Conservation (phyloP, 371 early-diverging fungal genomes). For the Mucor irregularis region DNA sequence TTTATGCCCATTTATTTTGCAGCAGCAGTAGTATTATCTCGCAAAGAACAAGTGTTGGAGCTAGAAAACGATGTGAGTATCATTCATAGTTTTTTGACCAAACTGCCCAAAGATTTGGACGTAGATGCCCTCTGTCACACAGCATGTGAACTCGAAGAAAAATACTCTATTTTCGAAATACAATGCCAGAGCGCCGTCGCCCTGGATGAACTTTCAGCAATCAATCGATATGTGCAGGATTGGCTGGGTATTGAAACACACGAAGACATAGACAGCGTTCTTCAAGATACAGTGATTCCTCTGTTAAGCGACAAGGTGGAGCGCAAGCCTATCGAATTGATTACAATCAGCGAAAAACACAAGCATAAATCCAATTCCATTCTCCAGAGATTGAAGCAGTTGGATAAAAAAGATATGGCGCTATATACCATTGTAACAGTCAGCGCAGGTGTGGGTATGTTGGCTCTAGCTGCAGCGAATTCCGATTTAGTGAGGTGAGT, state of each 20-base stretch:
- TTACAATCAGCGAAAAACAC: not conserved
- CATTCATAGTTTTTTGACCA: conserved; percentile 59
- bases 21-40: conserved; percentile 64
- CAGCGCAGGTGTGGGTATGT: conserved; percentile 41
- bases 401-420: conserved; percentile 15
- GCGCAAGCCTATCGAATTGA: conserved; percentile 19
- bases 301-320: conserved; percentile 14
- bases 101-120: conserved; percentile 52
- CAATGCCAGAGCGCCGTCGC: conserved; percentile 43
- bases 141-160: conserved; percentile 41
- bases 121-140: conserved; percentile 37
- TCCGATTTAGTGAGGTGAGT: conserved; percentile 34
- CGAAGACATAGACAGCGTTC: not conserved
- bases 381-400: conserved; percentile 4
- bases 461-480: conserved; percentile 40
- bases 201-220: conserved; percentile 35
- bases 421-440: conserved; percentile 35
- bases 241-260: conserved; percentile 9
- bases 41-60: conserved; percentile 42
- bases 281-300: conserved; percentile 8
- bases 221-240: conserved; percentile 30
- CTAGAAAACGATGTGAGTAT: conserved; percentile 53
- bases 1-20: conserved; percentile 76
- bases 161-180: conserved; percentile 40
- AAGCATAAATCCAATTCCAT: not conserved